phyloP scores from a whole-genome alignment of 257 asterid species.

The Solanum corneliomulleri region DNA sequence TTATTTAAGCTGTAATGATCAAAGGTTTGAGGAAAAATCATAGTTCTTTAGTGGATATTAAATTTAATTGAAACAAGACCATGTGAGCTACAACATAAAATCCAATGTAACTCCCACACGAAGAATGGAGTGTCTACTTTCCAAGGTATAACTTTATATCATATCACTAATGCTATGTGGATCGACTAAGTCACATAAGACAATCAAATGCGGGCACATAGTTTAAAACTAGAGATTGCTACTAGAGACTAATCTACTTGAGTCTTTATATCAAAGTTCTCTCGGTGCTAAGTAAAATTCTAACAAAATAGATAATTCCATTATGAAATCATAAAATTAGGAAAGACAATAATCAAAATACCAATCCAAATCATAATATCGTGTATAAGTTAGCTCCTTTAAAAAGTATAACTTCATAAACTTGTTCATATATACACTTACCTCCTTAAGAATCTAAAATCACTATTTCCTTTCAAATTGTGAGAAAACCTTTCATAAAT shows the following conservation, averaged over 20 bases:
- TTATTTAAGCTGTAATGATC: no score
- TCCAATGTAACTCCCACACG: not conserved
- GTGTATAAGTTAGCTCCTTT: not conserved
- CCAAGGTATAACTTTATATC: not conserved
- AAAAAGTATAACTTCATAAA: not conserved
- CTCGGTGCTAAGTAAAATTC: not conserved
- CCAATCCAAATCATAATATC: not conserved
- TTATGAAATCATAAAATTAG: not conserved
- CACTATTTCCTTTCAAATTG: not conserved
- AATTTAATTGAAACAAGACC: not conserved
- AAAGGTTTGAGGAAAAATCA: not conserved
- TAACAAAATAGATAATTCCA: not conserved
- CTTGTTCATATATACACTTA: not conserved
- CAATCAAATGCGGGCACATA: not conserved
- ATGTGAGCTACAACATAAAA: not conserved
- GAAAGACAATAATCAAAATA: no score
- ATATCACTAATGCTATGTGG: not conserved
- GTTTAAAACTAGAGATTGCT: not conserved
- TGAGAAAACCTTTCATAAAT: not conserved
- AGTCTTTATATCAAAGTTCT: not conserved
- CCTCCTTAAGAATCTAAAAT: not conserved
- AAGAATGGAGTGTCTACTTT: not conserved
- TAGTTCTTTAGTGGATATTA: not conserved
- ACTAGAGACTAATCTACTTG: not conserved
- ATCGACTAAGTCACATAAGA: not conserved